Evolutionary conservation across 345 rosid species (phyloP).

Genomic region (Eucalyptus pauciflora): DNA sequence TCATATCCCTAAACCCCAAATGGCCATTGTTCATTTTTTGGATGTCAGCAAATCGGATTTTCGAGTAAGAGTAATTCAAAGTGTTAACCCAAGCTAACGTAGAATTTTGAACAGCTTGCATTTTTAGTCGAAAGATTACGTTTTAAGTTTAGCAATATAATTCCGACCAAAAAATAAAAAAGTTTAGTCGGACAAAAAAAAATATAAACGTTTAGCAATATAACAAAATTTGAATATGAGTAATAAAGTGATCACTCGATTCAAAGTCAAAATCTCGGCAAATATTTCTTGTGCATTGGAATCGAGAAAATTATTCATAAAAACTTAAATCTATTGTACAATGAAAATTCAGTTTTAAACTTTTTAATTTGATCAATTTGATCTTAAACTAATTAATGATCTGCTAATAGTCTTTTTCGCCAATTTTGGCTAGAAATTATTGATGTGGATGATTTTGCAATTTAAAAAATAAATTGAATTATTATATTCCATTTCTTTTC

Average conservation of each 20-base stretch:
- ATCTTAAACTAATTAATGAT: rapidly evolving
- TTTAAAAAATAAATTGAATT: not conserved
- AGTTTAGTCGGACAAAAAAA: too few species aligned
- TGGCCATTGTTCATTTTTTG: not conserved
- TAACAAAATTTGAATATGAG: not conserved
- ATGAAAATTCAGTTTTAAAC: rapidly evolving
- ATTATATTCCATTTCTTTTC: not conserved
- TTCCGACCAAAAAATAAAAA: too few species aligned
- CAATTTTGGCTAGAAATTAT: not conserved
- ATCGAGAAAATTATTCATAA: not conserved
- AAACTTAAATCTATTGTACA: not conserved
- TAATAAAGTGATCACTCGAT: not conserved
- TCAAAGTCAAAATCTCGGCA: not conserved
- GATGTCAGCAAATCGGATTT: not conserved
- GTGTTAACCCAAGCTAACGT: not conserved
- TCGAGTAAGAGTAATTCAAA: not conserved
- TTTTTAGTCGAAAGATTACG: not conserved
- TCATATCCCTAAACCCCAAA: not conserved
- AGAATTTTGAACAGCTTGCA: not conserved
- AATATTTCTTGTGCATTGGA: not conserved
- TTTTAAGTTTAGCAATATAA: not conserved
- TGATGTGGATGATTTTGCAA: not conserved
- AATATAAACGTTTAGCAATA: not conserved
- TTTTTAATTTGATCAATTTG: not conserved
- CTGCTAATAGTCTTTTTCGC: not conserved